These are phyloP conservation scores for Candida quercuum DNA, from an alignment of 805 yeast genomes.

Conservation along the genomic window DNA sequence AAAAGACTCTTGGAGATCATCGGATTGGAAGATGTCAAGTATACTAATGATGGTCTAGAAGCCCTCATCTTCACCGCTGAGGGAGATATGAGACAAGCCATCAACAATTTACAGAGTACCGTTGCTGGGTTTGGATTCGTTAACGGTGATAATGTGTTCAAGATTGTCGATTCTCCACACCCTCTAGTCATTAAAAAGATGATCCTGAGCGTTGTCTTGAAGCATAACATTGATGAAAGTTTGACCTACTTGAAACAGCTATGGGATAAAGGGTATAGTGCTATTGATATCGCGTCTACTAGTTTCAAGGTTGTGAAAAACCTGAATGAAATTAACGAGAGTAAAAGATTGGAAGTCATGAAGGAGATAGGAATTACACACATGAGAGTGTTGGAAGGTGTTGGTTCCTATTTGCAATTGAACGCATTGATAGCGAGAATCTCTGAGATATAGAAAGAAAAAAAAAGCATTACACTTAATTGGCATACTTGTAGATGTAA, in stretches of 20 bases:
- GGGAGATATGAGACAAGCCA: constrained; percentile 98
- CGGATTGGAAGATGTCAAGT: constrained; percentile 64
- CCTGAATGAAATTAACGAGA: constrained; percentile 62
- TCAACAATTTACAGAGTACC: constrained; percentile 89
- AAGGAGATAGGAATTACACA: constrained; percentile 88
- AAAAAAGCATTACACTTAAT: background rate
- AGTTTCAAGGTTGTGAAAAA: constrained; percentile 84
- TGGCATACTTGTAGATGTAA: background rate
- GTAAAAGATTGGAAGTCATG: constrained; percentile 65
- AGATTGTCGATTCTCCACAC: constrained; percentile 94
- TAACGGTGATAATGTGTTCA: constrained; percentile 88
- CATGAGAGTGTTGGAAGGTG: constrained; percentile 91
- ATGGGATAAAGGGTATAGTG: constrained; percentile 90
- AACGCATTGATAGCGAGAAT: constrained; percentile 73
- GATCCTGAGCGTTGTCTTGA: constrained; percentile 43
- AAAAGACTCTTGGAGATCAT: constrained; percentile 68
- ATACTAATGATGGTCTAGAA: constrained; percentile 84
- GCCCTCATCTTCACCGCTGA: constrained; percentile 94
- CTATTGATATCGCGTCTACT: constrained; percentile 88
- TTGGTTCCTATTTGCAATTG: constrained; percentile 78
- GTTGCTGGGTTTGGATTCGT: constrained; percentile 91
- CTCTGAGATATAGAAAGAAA: constrained; percentile 4
- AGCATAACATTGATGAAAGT: constrained; percentile 56
- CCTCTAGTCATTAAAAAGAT: constrained; percentile 77
- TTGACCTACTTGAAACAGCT: constrained; percentile 57